These are phyloP conservation scores for Wickerhamomyces silvicola DNA, from an alignment of 805 yeast genomes.

Conservation along the genomic window DNA sequence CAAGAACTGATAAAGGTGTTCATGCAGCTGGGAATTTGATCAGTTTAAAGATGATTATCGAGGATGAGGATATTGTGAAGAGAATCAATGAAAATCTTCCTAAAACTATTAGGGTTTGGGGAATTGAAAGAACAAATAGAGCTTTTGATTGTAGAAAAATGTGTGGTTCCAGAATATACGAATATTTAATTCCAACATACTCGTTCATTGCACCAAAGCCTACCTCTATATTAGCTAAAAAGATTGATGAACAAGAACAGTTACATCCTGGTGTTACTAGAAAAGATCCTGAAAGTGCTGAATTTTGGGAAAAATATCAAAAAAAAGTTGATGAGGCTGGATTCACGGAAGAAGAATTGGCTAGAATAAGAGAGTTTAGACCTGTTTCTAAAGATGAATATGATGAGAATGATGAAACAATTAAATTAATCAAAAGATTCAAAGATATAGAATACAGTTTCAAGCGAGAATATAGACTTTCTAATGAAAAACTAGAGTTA, in stretches of 20 bases:
- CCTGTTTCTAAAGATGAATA: slow-evolving; percentile 33
- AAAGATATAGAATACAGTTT: slow-evolving; percentile 59
- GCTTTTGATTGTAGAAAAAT: slow-evolving; percentile 90
- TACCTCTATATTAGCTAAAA: slow-evolving; percentile 53
- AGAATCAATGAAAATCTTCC: slow-evolving; percentile 76
- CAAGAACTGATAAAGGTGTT: slow-evolving; percentile 91
- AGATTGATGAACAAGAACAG: slow-evolving; percentile 44
- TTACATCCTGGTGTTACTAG: slow-evolving; percentile 55
- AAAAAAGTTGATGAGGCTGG: slow-evolving; percentile 29
- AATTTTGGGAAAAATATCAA: slow-evolving; percentile 61
- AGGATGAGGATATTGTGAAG: slow-evolving; percentile 60
- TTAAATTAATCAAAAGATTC: slow-evolving; percentile 39
- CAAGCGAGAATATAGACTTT: slow-evolving; percentile 65
- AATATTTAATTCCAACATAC: slow-evolving; percentile 88
- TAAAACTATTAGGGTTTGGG: slow-evolving; percentile 88
- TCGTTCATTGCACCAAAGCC: slow-evolving; percentile 90
- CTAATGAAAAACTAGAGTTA: slow-evolving; percentile 50
- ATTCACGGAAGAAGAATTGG: slow-evolving; percentile 23
- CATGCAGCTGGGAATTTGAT: slow-evolving; percentile 96
- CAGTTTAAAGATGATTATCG: slow-evolving; percentile 75
- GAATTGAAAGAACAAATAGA: slow-evolving; percentile 80
- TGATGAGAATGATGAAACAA: slow-evolving; percentile 31
- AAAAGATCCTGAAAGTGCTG: slow-evolving; percentile 60
- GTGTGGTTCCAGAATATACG: slow-evolving; percentile 95
- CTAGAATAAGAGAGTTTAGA: slow-evolving; percentile 20